Evolutionary conservation across 257 asterid species (phyloP), one percentile per base, ranked within the genome.

Genomic region (Solanum virginianum): DNA sequence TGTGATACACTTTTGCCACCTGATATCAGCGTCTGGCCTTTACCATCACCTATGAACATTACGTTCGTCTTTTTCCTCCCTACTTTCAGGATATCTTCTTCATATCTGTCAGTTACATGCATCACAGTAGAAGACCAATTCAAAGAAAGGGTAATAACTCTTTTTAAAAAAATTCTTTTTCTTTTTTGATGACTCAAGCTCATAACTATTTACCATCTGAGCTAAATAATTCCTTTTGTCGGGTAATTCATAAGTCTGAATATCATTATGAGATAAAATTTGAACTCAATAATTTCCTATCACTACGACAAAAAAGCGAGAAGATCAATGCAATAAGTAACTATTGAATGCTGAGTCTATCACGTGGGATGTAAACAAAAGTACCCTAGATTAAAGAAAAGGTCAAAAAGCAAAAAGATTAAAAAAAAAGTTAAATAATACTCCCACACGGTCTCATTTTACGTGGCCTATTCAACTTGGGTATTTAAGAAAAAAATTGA

Each of bases 1-100:
- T 93, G 93, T 32, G 84, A 89, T 5, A 95, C 89, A 86, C 96
- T 97, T 77, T 89, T 94, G 5, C 92, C 96, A 18, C 99, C 98
- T 0, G 98, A 59, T 89, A 97, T 97, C 72, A 97, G 91, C 66
- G 99, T 97, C 84, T 85, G 91, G 88, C 95, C 95, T 93, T 92
- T 95, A 2, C 99, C 99, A 41, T 97, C 99, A 43, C 99, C 99
- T 0, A 97, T 88, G 60, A 97, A 89, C 98, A 97, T 97, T 22
- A 97, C 6, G 66, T 97, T 95, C 6, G 98, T 92, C 87, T 95
- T 97, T 86, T 93, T 95, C 90, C 97, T 95, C 29, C 98, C 98
- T 18, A 95, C 91, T 86, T 95, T 97, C 86, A 97, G 85, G 49
- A 84, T 88, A 9, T 86, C 87, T 90, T 97, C 99, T 81, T 89